These are phyloP conservation scores for Xanthoceras sorbifolium DNA, from an alignment of 345 rosid genomes.

Conservation along the genomic window DNA sequence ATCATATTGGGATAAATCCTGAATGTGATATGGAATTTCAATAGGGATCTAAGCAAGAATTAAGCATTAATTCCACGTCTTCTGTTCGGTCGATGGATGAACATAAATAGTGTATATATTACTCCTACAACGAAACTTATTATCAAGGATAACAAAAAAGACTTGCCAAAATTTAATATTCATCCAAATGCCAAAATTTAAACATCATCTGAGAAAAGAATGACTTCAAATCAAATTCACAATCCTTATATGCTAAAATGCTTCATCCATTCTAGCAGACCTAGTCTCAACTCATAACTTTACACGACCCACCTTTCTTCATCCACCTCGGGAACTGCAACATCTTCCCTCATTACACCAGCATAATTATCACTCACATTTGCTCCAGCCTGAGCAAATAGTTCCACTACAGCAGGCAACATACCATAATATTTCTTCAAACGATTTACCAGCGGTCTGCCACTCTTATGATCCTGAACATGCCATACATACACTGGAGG, in stretches of 20 bases:
- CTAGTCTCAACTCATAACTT: slow-evolving; percentile 7
- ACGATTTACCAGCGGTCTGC: slow-evolving; percentile 33
- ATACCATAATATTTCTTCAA: slow-evolving; percentile 54
- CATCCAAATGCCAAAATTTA: neutral
- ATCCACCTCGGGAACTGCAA: slow-evolving; percentile 34
- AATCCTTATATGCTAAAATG: neutral
- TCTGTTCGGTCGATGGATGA: no score
- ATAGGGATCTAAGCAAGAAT: no score
- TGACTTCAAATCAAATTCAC: slow-evolving; percentile 3
- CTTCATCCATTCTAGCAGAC: neutral
- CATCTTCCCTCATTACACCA: slow-evolving; percentile 42
- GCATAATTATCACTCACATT: slow-evolving; percentile 31
- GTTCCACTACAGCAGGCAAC: slow-evolving; percentile 52
- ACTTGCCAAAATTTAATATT: no score
- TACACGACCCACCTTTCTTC: slow-evolving; percentile 45
- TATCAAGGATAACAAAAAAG: no score
- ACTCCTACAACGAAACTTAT: no score
- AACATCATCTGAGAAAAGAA: neutral
- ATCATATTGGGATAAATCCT: no score
- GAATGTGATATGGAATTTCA: no score
- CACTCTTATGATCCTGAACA: slow-evolving; percentile 26
- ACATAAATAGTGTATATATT: no score
- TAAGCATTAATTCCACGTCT: no score
- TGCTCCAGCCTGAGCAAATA: slow-evolving; percentile 55
- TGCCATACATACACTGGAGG: slow-evolving; percentile 57